Base-by-base conservation (phyloP, 306 rosid species). In the Vigna hirtella region DNA sequence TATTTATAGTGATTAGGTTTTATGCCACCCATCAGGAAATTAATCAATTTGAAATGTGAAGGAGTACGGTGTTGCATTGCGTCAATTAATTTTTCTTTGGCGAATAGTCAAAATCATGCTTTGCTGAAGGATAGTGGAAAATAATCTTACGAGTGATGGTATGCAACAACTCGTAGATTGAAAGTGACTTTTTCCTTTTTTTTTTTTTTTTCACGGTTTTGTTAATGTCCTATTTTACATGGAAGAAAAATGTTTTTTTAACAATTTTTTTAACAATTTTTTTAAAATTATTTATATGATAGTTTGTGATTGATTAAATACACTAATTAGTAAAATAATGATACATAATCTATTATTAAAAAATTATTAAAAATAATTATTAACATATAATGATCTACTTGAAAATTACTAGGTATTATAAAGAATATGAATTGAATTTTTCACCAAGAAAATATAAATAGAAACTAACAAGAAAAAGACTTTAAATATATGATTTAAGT, bases 61-160 rank as follows among this genome's bases (percentile, higher is more conserved):
- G 53, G 12, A 3, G 17, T 40, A 9, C 9, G 68, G 18, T 65
- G 30, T 11, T 4, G n/a, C 6, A 22, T 38, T 65, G 51, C 4
- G 22, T 72, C 49, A 28, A 24, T 22, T n/a, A 58, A 72, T 72
- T 57, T 53, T 55, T 26, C 11, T 34, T 40, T 0, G 30, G 9
- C n/a, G 45, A 7, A 68, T 58, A 59, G 72, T 75, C 81, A 68
- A 67, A 50, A 63, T 69, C 18, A 49, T 74, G 77, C 59, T 50
- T 61, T 81, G 73, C 30, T 12, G 3, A 1, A 16, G 5, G 64
- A 51, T 56, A 10, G 58, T 11, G 49, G 68, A 43, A 77, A 28
- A 17, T 6, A 66, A 66, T 42, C 81, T 76, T 30, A 32, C 55
- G 0, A 51, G 28, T 4, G 55, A 50, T n/a, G n/a, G 53, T 17